Conservation (phyloP, 345 rosid genomes). For the Corchorus capsularis region DNA sequence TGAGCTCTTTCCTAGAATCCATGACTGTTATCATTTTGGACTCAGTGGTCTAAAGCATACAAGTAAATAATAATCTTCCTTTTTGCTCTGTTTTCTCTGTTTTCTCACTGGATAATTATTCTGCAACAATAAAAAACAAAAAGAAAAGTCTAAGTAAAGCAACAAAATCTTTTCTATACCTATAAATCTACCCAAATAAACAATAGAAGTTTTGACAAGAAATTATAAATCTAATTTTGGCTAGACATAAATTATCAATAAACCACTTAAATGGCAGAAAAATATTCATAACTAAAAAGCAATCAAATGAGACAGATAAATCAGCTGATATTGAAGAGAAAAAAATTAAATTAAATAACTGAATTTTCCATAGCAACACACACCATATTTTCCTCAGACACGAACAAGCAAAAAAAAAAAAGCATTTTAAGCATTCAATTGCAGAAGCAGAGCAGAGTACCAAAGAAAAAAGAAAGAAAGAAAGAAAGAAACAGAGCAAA, state of each 20-base stretch:
- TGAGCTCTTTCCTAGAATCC: conserved; percentile 42
- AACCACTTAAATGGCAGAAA: background rate
- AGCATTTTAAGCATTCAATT: background rate
- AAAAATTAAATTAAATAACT: background rate
- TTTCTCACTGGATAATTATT: conserved; percentile 5
- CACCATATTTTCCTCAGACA: background rate
- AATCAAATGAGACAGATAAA: background rate
- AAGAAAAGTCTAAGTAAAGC: background rate
- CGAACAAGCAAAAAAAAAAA: background rate
- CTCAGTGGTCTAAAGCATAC: background rate
- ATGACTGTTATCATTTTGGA: conserved; percentile 44
- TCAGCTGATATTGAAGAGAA: background rate
- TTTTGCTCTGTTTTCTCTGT: conserved; percentile 7
- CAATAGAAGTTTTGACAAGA: background rate
- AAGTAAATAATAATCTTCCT: background rate
- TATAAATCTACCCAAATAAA: background rate
- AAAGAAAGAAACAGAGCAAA: background rate
- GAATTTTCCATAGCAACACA: background rate
- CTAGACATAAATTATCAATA: background rate
- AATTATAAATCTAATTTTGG: background rate
- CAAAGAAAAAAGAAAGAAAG: too few relatives aligned
- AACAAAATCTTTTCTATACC: background rate
- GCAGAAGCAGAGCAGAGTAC: too few relatives aligned
- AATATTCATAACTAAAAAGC: background rate
- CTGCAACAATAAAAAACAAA: conserved; percentile 23